Base-by-base conservation (phyloP, 2,329 filamentous ascomycete genomes). In the Colletotrichum abscissum region DNA sequence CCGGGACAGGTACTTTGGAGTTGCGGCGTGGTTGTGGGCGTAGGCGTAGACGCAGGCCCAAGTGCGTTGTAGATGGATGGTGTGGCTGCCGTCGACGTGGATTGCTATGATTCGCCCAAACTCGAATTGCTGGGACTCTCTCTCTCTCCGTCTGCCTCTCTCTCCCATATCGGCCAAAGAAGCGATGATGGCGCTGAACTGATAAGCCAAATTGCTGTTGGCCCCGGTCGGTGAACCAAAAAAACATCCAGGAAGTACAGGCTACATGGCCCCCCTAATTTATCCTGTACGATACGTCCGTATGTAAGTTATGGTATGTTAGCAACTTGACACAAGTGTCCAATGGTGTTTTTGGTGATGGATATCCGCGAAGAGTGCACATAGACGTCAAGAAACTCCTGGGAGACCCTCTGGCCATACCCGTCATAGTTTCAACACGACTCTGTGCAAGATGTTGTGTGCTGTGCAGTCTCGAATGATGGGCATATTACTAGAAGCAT, bases 61-160 rank as follows among this genome's bases (percentile, higher is more conserved):
- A 67, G 19, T 69, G 66, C 55, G 54, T 63, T 58, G 56, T 55
- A 49, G 19, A 49, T 24, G 33, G 66, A 63, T 75, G 71, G 74
- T 72, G 74, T 75, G 73, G 69, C 58, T 30, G 73, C 49, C 69
- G 57, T 66, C 70, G 67, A 75, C 74, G 74, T 75, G 74, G 74
- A 69, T 75, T 57, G 65, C 69, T 69, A 35, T 75, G 74, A 75
- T 75, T 75, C 74, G 74, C 63, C 54, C 67, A 63, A 55, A 62
- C 54, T 73, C 55, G 66, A 73, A 26, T 12, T 63, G 58, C 69
- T 69, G 46, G 69, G 70, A 38, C 42, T 70, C 70, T 60, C 42
- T 26, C 24, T 38, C 26, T 42, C 35, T 42, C 16, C 14, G 5
- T 42, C 38, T 42, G 16, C 16, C 16, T 42, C 19, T 70, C 70